Base-by-base conservation (phyloP, 106 monocot species). In the Posidonia australis region DNA sequence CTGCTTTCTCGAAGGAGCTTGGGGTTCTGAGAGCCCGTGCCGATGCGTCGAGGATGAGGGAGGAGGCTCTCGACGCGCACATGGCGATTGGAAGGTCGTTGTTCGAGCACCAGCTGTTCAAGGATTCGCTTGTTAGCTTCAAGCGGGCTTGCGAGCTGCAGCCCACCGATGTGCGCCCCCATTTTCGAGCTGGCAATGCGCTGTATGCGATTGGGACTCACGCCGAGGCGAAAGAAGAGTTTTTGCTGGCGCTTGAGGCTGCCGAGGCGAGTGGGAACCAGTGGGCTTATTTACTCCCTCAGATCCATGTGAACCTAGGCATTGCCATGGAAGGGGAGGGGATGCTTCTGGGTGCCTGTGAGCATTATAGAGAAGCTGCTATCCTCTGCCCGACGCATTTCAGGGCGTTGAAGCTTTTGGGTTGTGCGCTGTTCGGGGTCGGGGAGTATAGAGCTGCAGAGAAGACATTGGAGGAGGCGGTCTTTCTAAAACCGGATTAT, bases 321-420 rank as follows among this genome's bases (percentile, higher is more conserved):
- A 84, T 96, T 13, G 72, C 90, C 0, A 69, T 90, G 75, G 96
- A 96, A 74, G 84, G 70, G 3, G 96, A 96, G 55, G 96, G 96
- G 3, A 84, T 96, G 87, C 76, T 96, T 32, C 70, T 96, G 2
- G 71, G 84, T 22, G 96, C 96, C 32, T 96, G 90, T 32, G 96
- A 96, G 77, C 96, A 96, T 67, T 96, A 96, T 55, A 72, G 90
- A 9, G 96, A 96, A 69, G 86, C 96, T 0, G 96, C 96, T 1
- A 96, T 96, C 6, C 84, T 96, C 32, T 76, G 64, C 44, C 82
- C 96, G 17, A 81, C 70, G 10, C 96, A 96, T 70, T 90, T 75
- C 72, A 73, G 96, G 19, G 90, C 96, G 5, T 64, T 96, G 54
- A 96, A 96, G 76, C 84, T 90, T 2, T 67, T 96, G 11, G 96